Evolutionary conservation across 352 stramenopile genomes (phyloP), one percentile per base, ranked within the genome.

Genomic region (Phytophthora lateralis): DNA sequence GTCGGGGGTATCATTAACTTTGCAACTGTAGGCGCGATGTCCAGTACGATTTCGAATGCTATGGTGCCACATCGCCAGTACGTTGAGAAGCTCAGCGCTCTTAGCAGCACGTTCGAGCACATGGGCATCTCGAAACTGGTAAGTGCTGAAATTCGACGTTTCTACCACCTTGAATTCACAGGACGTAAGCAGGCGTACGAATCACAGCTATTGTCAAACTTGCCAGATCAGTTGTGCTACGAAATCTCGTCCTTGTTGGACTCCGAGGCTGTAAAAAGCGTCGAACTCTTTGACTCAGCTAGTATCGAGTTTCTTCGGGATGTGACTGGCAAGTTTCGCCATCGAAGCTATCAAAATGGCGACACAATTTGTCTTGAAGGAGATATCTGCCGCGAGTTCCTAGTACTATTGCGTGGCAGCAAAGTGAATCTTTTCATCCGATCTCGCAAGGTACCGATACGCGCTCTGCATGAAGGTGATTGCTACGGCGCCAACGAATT

Each of bases 1-100:
- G 39, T 90, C 0, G 80, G 81, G 5, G 81, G 81, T 2, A 76
- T 93, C 26, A 76, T 94, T 50, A 94, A 94, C 56, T 94, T 91
- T 63, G 82, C 69, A 4, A 77, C 90, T 9, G 75, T 94, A 1
- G 85, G 83, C 1, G 85, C 85, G 0, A 94, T 94, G 78, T 94
- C 83, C 3, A 91, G 77, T 41, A 91, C 78, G 0, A 88, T 94
- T 50, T 79, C 82, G 1, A 89, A 83, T n/a, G 69, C 88, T 1
- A 76, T 89, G 30, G 83, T 82, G 0, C 69, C 66, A 0, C 76
- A 87, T 48, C 85, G 85, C 18, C 78, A 89, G 29, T 70, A 88
- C 24, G 75, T 91, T 3, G 85, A 94, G 50, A 83, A 82, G 17
- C 55, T 94, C 17, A 90, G 90, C 30, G 71, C 71, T 1, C 46